Evolutionary conservation across 495 filamentous ascomycete genomes (phyloP).

Genomic region (Annulohypoxylon moriforme): DNA sequence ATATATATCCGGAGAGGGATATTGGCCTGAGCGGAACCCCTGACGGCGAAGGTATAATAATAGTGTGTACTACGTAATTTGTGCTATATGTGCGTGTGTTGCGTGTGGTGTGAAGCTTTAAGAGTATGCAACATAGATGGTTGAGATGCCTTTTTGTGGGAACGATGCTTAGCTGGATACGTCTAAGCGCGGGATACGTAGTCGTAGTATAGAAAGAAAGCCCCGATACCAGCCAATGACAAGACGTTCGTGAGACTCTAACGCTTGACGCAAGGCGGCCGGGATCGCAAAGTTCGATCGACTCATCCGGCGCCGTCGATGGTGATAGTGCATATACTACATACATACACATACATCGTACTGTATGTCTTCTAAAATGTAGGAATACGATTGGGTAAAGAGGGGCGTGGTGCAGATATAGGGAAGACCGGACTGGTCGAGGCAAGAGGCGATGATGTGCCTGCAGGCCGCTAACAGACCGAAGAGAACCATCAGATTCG

Average conservation of each 20-base stretch:
- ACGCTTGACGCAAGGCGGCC: constrained; percentile 30
- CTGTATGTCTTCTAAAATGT: constrained; percentile 36
- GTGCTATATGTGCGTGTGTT: constrained; percentile 25
- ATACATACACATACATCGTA: constrained; percentile 27
- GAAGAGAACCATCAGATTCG: constrained; percentile 36
- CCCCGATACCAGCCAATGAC: constrained; percentile 27
- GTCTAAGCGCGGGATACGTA: constrained; percentile 26
- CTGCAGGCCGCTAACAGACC: constrained; percentile 43
- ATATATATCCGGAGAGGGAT: constrained; percentile 37
- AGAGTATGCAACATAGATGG: constrained; percentile 27
- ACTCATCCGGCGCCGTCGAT: constrained; percentile 29
- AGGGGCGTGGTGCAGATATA: constrained; percentile 31
- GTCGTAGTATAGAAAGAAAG: constrained; percentile 14
- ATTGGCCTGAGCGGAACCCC: constrained; percentile 32
- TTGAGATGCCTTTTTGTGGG: constrained; percentile 20
- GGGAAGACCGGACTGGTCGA: constrained; percentile 34
- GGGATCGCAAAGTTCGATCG: constrained; percentile 42
- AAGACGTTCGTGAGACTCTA: constrained; percentile 12
- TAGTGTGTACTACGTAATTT: constrained; percentile 40
- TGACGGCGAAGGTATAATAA: constrained; percentile 33
- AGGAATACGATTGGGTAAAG: constrained; percentile 36
- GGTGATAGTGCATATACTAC: constrained; percentile 4
- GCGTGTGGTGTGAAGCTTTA: constrained; percentile 30
- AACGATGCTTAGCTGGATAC: constrained; percentile 35
- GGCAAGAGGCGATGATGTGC: constrained; percentile 38